A percentile compares a stretch with the other conserved stretches of the same genome.
These are phyloP conservation scores for Quercus bicolor DNA, from an alignment of 306 rosid genomes.

Conservation along the genomic window DNA sequence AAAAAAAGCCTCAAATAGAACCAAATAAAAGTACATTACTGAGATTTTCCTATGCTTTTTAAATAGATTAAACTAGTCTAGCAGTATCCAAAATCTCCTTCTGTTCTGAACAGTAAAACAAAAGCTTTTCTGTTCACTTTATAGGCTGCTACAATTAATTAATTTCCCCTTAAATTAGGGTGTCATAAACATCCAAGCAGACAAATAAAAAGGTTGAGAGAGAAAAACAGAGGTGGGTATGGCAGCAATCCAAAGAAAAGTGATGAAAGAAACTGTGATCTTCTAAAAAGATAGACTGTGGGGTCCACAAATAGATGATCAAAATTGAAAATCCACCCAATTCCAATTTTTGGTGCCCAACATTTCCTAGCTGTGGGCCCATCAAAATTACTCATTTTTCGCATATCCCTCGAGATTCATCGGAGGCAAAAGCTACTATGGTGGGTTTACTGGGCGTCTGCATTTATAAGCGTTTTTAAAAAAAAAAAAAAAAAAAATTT, in stretches of 20 bases:
- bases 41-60: neutral
- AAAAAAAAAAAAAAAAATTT: no score
- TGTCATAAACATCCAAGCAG: conserved; percentile 6
- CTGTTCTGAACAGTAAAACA: neutral
- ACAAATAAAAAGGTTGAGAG: conserved; percentile 12
- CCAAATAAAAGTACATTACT: neutral
- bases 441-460: no score
- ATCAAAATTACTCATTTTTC: neutral
- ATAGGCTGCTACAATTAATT: conserved; percentile 6
- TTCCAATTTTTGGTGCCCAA: neutral
- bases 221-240: neutral
- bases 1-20: neutral
- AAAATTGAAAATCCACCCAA: neutral
- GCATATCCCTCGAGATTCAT: neutral
- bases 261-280: conserved; percentile 14
- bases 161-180: conserved; percentile 22
- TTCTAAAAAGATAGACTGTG: conserved; percentile 25
- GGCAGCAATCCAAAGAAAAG: conserved; percentile 37
- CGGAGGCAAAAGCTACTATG: neutral
- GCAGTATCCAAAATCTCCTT: conserved; percentile 17
- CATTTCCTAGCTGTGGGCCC: conserved; percentile 4
- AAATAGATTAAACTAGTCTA: neutral
- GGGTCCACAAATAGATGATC: conserved; percentile 13
- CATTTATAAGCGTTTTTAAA: no score
- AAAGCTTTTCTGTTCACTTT: neutral